A percentile compares a stretch with the other conserved stretches of the same genome.
Conservation (phyloP, 768 basidiomycete species). For the Omphalotus guepiniiformis region DNA sequence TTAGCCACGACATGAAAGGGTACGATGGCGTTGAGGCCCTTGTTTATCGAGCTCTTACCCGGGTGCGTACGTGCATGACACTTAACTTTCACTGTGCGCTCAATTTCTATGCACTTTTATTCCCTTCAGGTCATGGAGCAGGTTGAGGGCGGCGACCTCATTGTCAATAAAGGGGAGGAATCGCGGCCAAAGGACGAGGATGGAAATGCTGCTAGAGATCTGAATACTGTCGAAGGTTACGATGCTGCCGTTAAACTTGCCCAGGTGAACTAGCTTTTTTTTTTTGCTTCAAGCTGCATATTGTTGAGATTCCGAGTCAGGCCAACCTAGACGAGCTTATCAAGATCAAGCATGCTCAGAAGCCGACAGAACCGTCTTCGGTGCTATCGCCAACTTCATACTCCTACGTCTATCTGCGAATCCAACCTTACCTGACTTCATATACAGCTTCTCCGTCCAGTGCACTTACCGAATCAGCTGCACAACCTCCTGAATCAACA, state of each 20-base stretch:
- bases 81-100: slow-evolving; percentile 6
- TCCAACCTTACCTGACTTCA: slow-evolving; percentile 78
- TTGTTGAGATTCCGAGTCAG: slow-evolving; percentile 29
- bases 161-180: slow-evolving; percentile 81
- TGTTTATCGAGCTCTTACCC: slow-evolving; percentile 82
- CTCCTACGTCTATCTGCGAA: slow-evolving; percentile 87
- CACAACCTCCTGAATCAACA: slow-evolving; percentile 32
- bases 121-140: slow-evolving; percentile 85
- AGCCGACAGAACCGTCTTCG: slow-evolving; percentile 27
- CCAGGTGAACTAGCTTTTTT: slow-evolving; percentile 46
- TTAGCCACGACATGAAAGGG: slow-evolving; percentile 95
- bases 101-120: slow-evolving; percentile 1
- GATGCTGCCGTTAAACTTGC: slow-evolving; percentile 81
- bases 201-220: slow-evolving; percentile 49
- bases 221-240: slow-evolving; percentile 82
- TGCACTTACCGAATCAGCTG: slow-evolving; percentile 22
- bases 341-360: slow-evolving; percentile 47
- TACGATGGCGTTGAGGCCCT: slow-evolving; percentile 94
- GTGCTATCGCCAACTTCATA: slow-evolving; percentile 63
- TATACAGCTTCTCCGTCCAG: slow-evolving; percentile 38
- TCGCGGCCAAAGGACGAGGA: slow-evolving; percentile 59
- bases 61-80: slow-evolving; percentile 42
- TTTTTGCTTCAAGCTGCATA: slow-evolving; percentile 6
- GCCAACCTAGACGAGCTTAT: slow-evolving; percentile 75
- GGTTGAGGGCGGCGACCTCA: slow-evolving; percentile 86